phyloP scores from a whole-genome alignment of 2,329 filamentous ascomycete genomes.

The Xylaria sp. region DNA sequence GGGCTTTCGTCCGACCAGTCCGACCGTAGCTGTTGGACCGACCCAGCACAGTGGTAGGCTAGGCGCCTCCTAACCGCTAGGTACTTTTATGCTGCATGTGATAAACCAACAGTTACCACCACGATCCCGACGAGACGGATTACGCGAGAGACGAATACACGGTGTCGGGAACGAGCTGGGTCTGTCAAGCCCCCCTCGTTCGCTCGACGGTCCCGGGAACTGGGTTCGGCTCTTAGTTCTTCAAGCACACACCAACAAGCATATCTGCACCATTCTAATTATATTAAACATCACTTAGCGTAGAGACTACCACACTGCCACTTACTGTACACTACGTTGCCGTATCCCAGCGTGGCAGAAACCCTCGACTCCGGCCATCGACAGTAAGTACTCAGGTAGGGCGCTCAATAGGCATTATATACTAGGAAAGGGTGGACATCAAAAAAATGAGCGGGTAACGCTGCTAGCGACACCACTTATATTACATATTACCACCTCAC shows the following conservation, averaged over 20 bases:
- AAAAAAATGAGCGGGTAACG: not conserved
- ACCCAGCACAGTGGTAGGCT: slow-evolving; percentile 36
- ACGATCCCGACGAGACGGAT: slow-evolving; percentile 35
- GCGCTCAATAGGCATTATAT: not conserved
- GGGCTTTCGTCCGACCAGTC: slow-evolving; percentile 6
- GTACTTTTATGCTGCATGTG: slow-evolving; percentile 31
- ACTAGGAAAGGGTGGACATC: not conserved
- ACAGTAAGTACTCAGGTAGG: not conserved
- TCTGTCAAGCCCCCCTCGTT: slow-evolving; percentile 23
- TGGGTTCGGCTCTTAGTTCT: slow-evolving; percentile 23
- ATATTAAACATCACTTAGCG: not conserved
- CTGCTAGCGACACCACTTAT: slow-evolving; percentile 10
- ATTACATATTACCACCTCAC: not conserved
- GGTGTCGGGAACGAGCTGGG: slow-evolving; percentile 22
- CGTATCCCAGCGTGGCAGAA: not conserved
- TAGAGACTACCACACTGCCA: no score
- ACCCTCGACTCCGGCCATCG: slow-evolving; percentile 7
- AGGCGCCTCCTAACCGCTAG: slow-evolving; percentile 23
- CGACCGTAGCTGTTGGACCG: slow-evolving; percentile 7
- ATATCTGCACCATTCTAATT: not conserved
- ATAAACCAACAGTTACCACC: slow-evolving; percentile 31
- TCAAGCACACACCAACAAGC: not conserved
- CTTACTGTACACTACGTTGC: not conserved
- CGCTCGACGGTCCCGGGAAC: slow-evolving; percentile 17
- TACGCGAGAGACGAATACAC: slow-evolving; percentile 29